phyloP scores from a whole-genome alignment of 75 land plant genomes.

The Pinus taeda region DNA sequence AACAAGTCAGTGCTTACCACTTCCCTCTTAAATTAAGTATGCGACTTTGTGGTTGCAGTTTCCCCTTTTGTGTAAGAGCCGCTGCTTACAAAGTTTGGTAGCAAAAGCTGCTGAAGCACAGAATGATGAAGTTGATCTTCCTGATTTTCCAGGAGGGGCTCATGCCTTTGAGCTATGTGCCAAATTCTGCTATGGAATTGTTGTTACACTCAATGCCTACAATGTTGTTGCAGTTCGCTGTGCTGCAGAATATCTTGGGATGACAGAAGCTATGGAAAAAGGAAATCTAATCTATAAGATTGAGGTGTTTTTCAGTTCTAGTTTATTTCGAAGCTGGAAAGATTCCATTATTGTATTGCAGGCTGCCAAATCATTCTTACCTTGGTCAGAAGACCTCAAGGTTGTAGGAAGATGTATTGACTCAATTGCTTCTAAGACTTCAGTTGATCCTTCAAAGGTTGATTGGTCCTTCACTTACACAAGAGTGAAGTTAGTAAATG shows the following conservation, averaged over 20 bases:
- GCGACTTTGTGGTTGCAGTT: slow-evolving; percentile 44
- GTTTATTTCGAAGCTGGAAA: slow-evolving; percentile 71
- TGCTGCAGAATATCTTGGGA: slow-evolving; percentile 78
- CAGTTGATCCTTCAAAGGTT: slow-evolving; percentile 50
- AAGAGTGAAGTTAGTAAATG: slow-evolving; percentile 40
- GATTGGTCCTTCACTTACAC: slow-evolving; percentile 82
- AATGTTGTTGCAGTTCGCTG: slow-evolving; percentile 65
- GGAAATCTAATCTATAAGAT: slow-evolving; percentile 71
- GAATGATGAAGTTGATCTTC: slow-evolving; percentile 50
- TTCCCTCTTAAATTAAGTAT: background rate
- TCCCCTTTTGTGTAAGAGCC: slow-evolving; percentile 76
- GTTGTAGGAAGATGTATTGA: slow-evolving; percentile 70
- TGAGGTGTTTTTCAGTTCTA: slow-evolving; percentile 69
- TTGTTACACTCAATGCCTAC: slow-evolving; percentile 46
- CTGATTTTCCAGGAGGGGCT: slow-evolving; percentile 73
- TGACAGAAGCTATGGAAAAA: slow-evolving; percentile 69
- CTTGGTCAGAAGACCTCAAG: slow-evolving; percentile 81
- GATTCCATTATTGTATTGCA: slow-evolving; percentile 61
- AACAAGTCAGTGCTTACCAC: background rate
- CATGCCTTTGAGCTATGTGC: slow-evolving; percentile 60
- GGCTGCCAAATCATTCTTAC: slow-evolving; percentile 47
- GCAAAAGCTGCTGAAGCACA: slow-evolving; percentile 22
- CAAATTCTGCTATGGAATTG: slow-evolving; percentile 81
- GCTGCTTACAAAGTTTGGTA: slow-evolving; percentile 54
- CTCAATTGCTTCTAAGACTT: slow-evolving; percentile 55